Evolutionary conservation across 1,284 basidiomycete species (phyloP).

Genomic region (Leccinum pallidistipes): DNA sequence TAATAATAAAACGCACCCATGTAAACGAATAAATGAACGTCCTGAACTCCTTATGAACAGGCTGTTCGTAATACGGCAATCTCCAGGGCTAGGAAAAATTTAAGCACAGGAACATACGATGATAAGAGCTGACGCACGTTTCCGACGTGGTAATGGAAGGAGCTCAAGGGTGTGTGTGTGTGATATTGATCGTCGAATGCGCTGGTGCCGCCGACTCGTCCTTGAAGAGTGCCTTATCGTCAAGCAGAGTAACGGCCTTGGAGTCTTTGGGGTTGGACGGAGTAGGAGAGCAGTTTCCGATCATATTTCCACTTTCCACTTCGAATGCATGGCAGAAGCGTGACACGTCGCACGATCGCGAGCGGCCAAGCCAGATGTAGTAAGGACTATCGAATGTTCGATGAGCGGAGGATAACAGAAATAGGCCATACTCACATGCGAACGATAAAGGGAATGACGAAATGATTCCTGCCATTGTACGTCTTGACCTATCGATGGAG

Average conservation of each 20-base stretch:
- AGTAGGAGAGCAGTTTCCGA: slow-evolving; percentile 51
- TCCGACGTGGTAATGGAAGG: slow-evolving; percentile 75
- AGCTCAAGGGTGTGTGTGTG: slow-evolving; percentile 54
- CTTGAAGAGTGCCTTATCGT: slow-evolving; percentile 41
- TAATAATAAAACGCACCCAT: slow-evolving; percentile 38
- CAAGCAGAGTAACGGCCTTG: slow-evolving; percentile 38
- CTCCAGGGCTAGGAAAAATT: slow-evolving; percentile 53
- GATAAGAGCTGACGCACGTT: slow-evolving; percentile 40
- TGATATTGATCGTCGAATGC: slow-evolving; percentile 48
- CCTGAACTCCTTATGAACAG: slow-evolving; percentile 75
- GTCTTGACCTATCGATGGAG: slow-evolving; percentile 47
- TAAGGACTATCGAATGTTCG: slow-evolving; percentile 45
- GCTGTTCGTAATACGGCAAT: slow-evolving; percentile 76
- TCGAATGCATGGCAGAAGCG: slow-evolving; percentile 66
- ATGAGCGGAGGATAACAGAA: slow-evolving; percentile 2
- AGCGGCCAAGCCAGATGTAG: slow-evolving; percentile 81
- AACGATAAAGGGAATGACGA: slow-evolving; percentile 68
- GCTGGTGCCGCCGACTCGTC: slow-evolving; percentile 16
- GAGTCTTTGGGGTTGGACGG: slow-evolving; percentile 37
- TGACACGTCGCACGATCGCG: slow-evolving; percentile 63
- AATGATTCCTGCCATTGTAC: slow-evolving; percentile 75
- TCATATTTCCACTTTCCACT: slow-evolving; percentile 67
- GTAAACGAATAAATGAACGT: slow-evolving; percentile 76
- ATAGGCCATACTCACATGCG: slow-evolving; percentile 47
- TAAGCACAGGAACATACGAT: not conserved